A percentile compares a stretch with the other conserved stretches of the same genome.
These are phyloP conservation scores for Nemania serpens DNA, from an alignment of 2,329 filamentous ascomycete genomes.

Conservation along the genomic window DNA sequence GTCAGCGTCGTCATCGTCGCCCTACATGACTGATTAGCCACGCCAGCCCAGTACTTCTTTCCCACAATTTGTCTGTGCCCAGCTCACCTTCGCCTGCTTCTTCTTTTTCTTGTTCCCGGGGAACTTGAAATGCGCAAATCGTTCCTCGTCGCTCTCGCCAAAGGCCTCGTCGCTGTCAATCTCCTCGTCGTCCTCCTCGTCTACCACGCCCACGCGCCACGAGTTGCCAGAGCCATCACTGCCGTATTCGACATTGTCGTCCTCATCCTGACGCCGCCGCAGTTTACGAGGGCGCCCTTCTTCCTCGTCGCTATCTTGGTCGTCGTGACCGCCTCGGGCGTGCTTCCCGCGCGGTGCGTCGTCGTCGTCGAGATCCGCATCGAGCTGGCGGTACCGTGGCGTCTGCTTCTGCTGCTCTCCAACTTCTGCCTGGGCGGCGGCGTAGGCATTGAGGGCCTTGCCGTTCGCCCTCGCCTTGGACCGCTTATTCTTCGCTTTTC, in stretches of 20 bases:
- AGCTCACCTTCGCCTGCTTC: slow-evolving; percentile 51
- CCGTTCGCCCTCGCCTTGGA: slow-evolving; percentile 55
- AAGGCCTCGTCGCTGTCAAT: slow-evolving; percentile 79
- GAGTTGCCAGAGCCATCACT: slow-evolving; percentile 86
- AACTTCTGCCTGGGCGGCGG: slow-evolving; percentile 59
- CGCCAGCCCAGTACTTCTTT: neutral
- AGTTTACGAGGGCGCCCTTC: slow-evolving; percentile 55
- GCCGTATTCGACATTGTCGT: slow-evolving; percentile 69
- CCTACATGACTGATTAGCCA: slow-evolving; percentile 40
- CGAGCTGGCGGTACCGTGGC: slow-evolving; percentile 56
- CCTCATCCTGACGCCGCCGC: slow-evolving; percentile 43
- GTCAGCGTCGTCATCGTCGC: slow-evolving; percentile 62
- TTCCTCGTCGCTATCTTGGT: slow-evolving; percentile 64
- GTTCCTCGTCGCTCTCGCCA: slow-evolving; percentile 85
- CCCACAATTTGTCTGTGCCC: slow-evolving; percentile 31
- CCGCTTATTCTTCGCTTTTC: slow-evolving; percentile 43
- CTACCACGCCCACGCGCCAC: slow-evolving; percentile 74
- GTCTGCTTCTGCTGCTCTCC: slow-evolving; percentile 53
- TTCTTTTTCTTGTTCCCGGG: slow-evolving; percentile 51
- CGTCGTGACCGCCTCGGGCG: slow-evolving; percentile 50
- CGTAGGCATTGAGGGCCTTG: slow-evolving; percentile 61
- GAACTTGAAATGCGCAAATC: slow-evolving; percentile 74
- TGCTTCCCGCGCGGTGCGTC: slow-evolving; percentile 46
- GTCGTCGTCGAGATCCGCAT: slow-evolving; percentile 45
- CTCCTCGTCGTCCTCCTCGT: slow-evolving; percentile 66